These are phyloP conservation scores for Moricandia moricandioides DNA, from an alignment of 345 rosid genomes.

Conservation along the genomic window DNA sequence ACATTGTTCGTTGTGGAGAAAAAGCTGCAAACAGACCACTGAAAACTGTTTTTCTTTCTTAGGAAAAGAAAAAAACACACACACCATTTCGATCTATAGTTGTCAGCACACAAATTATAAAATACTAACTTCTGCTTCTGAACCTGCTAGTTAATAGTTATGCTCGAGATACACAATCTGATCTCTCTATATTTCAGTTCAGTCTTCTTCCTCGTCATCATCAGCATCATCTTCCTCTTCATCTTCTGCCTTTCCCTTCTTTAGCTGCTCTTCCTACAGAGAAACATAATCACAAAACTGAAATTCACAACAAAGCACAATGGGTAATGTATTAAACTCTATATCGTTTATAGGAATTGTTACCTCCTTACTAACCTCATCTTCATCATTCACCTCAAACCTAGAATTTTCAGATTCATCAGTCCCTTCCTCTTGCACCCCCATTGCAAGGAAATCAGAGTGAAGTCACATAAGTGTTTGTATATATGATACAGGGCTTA, in stretches of 20 bases:
- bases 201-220: slow-evolving; percentile 23
- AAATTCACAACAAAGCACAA: not conserved
- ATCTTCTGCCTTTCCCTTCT: slow-evolving; percentile 22
- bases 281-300: slow-evolving; percentile 1
- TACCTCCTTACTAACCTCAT: slow-evolving; percentile 58
- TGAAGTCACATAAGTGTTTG: not conserved
- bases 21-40: not conserved
- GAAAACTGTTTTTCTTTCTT: not conserved
- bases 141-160: slow-evolving; percentile 3
- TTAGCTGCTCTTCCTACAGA: slow-evolving; percentile 29
- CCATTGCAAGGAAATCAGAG: not conserved
- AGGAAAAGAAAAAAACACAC: not conserved
- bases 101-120: too few species aligned
- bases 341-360: not conserved
- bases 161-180: slow-evolving; percentile 4
- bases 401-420: slow-evolving; percentile 64
- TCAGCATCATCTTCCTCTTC: not conserved
- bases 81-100: not conserved
- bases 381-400: slow-evolving; percentile 70
- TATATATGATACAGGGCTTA: slow-evolving; percentile 23
- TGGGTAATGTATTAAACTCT: not conserved
- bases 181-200: not conserved
- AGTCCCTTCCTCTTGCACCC: slow-evolving; percentile 49
- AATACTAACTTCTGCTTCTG: not conserved
- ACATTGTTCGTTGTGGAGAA: not conserved